A percentile compares a stretch with the other conserved stretches of the same genome.
Conservation (phyloP, 2,329 filamentous ascomycete genomes). For the Xylaria sp. region DNA sequence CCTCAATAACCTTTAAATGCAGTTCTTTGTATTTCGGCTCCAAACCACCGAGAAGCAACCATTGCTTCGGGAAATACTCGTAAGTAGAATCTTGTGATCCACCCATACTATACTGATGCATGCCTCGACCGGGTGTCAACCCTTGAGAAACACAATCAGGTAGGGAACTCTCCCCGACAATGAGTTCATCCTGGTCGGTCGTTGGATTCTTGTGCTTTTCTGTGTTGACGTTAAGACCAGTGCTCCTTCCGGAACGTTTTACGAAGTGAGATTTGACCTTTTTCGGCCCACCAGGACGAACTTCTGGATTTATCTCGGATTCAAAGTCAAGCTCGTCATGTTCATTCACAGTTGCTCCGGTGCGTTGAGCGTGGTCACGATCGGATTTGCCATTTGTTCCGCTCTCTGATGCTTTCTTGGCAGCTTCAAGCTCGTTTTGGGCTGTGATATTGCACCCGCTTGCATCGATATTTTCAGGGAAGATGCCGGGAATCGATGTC, state of each 20-base stretch:
- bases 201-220: constrained; percentile 14
- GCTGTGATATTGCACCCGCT: constrained; percentile 74
- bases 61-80: constrained; percentile 74
- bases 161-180: constrained; percentile 11
- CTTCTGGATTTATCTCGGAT: neutral
- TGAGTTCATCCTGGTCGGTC: constrained; percentile 10
- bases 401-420: constrained; percentile 34
- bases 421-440: constrained; percentile 44
- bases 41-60: constrained; percentile 76
- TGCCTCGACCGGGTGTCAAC: constrained; percentile 54
- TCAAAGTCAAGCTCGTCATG: constrained; percentile 4
- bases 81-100: constrained; percentile 73
- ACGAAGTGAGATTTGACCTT: constrained; percentile 2
- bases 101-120: constrained; percentile 64
- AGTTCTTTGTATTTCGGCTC: constrained; percentile 74
- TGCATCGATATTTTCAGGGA: constrained; percentile 78
- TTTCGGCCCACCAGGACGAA: neutral
- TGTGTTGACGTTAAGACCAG: constrained; percentile 12
- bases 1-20: constrained; percentile 71
- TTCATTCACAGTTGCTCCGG: neutral
- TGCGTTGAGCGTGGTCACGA: neutral
- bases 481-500: constrained; percentile 77
- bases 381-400: constrained; percentile 17
- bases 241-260: constrained; percentile 17
- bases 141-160: constrained; percentile 64